These are phyloP conservation scores for Geotrichum reessii DNA, from an alignment of 1,139 yeast genomes.

Conservation along the genomic window DNA sequence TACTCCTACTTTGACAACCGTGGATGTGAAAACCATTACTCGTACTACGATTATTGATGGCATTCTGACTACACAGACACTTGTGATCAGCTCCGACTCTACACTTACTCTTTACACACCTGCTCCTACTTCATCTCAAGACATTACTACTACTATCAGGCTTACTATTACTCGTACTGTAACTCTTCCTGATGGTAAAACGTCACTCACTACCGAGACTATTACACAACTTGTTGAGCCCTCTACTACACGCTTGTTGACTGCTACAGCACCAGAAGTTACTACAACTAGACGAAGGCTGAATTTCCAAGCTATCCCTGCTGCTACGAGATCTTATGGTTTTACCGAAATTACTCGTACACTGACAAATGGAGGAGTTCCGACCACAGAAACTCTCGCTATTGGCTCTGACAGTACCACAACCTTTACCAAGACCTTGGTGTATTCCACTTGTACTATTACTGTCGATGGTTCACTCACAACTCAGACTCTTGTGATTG, in stretches of 20 bases:
- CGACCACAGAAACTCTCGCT: background rate
- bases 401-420: slow-evolving; percentile 3
- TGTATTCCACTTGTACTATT: background rate
- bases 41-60: slow-evolving; percentile 1
- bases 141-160: slow-evolving; percentile 5
- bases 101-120: slow-evolving; percentile 3
- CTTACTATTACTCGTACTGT: slow-evolving; percentile 6
- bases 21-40: background rate
- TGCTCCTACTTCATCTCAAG: slow-evolving; percentile 8
- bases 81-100: slow-evolving; percentile 5
- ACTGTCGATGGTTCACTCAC: background rate
- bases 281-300: background rate
- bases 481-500: slow-evolving; percentile 6
- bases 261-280: background rate
- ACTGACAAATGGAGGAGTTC: background rate
- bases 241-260: slow-evolving; percentile 6
- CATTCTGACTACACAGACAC: slow-evolving; percentile 2
- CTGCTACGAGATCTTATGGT: background rate
- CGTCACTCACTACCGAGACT: background rate
- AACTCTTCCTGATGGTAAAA: slow-evolving; percentile 9
- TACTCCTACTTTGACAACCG: slow-evolving; percentile 13
- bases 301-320: background rate
- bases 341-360: background rate
- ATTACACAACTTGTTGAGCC: slow-evolving; percentile 8
- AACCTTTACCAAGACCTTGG: slow-evolving; percentile 1